Conservation (phyloP, 2,329 filamentous ascomycete species). For the Botrytis medusae region DNA sequence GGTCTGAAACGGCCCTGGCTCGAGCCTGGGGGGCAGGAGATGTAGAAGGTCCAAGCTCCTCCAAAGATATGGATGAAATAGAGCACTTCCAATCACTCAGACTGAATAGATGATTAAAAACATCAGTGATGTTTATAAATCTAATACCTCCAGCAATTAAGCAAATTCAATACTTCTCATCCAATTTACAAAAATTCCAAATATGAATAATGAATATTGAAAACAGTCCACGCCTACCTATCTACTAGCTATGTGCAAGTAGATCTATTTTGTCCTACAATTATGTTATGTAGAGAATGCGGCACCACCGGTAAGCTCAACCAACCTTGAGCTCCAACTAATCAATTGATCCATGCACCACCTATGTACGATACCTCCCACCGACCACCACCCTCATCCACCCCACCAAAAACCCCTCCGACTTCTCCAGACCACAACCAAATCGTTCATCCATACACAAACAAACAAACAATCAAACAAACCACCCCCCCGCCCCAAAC, state of each 20-base stretch:
- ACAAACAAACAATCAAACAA: background rate
- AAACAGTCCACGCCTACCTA: background rate
- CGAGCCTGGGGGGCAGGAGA: background rate
- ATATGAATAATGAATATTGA: background rate
- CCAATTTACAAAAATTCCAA: background rate
- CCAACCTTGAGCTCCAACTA: background rate
- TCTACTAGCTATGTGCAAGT: no score
- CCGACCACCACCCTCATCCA: background rate
- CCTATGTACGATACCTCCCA: background rate
- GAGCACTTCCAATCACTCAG: no score
- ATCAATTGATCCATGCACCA: background rate
- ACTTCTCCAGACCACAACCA: slow-evolving; percentile 21
- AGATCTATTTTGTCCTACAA: no score
- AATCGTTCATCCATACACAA: background rate
- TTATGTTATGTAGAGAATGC: background rate
- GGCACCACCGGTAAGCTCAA: background rate
- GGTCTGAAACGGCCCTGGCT: background rate
- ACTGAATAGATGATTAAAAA: no score
- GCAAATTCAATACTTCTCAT: background rate
- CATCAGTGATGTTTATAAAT: no score
- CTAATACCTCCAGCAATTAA: background rate
- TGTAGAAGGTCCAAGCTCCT: slow-evolving; percentile 8
- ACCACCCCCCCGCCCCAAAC: background rate
- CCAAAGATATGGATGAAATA: background rate
- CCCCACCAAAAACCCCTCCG: slow-evolving; percentile 15